phyloP scores from a whole-genome alignment of 2,329 filamentous ascomycete species.

The Endoconidiophora laricicola region DNA sequence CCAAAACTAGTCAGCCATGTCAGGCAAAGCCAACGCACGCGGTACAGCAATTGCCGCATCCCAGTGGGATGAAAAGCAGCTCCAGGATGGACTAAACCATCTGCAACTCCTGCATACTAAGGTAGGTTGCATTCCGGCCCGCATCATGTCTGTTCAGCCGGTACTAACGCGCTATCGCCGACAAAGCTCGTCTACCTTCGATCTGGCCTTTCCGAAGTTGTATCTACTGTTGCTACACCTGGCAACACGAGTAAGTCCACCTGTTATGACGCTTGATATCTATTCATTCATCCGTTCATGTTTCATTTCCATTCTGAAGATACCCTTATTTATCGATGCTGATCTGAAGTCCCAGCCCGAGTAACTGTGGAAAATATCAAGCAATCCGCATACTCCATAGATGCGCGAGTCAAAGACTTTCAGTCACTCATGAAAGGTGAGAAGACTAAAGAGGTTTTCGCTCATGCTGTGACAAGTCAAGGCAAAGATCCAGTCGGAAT shows the following conservation, averaged over 20 bases:
- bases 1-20: conserved; percentile 2
- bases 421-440: conserved; percentile 29
- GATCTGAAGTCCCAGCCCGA: conserved; percentile 19
- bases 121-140: conserved; percentile 8
- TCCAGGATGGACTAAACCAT: conserved; percentile 12
- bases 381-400: conserved; percentile 2
- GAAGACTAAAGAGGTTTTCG: conserved; percentile 32
- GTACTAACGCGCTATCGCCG: background rate
- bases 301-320: background rate
- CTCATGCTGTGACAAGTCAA: conserved; percentile 35
- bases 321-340: no score
- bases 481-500: conserved; percentile 39
- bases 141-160: background rate
- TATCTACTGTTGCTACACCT: conserved; percentile 9
- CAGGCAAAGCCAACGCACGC: conserved; percentile 11
- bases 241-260: conserved; percentile 5
- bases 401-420: conserved; percentile 28
- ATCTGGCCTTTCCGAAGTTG: conserved; percentile 11
- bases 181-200: conserved; percentile 11
- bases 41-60: conserved; percentile 6
- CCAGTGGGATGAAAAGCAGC: conserved; percentile 10
- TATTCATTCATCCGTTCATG: no score
- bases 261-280: background rate
- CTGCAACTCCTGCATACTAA: conserved; percentile 12
- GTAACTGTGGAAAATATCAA: conserved; percentile 27